These are phyloP conservation scores for Curvularia spicifera DNA, from an alignment of 2,329 filamentous ascomycete species.

Conservation along the genomic window DNA sequence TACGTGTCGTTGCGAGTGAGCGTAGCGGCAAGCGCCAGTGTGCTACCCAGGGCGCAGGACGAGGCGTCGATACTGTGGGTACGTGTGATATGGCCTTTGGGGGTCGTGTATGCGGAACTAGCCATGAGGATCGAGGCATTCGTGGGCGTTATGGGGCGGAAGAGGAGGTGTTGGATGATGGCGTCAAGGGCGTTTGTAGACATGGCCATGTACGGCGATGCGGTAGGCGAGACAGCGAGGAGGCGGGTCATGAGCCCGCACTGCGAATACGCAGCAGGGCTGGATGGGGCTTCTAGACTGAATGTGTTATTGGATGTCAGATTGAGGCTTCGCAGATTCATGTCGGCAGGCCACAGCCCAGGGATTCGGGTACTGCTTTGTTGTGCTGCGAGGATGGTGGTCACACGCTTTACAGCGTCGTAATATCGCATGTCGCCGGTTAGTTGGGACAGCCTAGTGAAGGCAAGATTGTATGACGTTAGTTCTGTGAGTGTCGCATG, in stretches of 20 bases:
- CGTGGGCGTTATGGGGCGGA: conserved; percentile 55
- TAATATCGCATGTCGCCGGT: conserved; percentile 54
- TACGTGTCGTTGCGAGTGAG: conserved; percentile 61
- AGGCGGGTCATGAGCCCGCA: background rate
- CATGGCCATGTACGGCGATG: conserved; percentile 9
- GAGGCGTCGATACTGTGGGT: background rate
- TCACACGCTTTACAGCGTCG: conserved; percentile 52
- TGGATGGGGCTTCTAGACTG: background rate
- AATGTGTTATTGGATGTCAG: conserved; percentile 40
- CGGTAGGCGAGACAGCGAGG: conserved; percentile 19
- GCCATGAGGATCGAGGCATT: conserved; percentile 53
- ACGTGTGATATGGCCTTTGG: conserved; percentile 56
- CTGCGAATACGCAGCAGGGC: background rate
- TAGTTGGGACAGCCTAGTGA: conserved; percentile 52
- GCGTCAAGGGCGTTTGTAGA: conserved; percentile 44
- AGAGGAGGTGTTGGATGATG: conserved; percentile 53
- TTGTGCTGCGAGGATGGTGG: conserved; percentile 46
- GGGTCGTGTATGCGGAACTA: conserved; percentile 28
- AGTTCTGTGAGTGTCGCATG: conserved; percentile 52
- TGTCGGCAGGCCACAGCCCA: conserved; percentile 52
- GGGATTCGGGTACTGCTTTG: conserved; percentile 51
- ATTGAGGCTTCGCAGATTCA: conserved; percentile 27
- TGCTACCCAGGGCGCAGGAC: conserved; percentile 70
- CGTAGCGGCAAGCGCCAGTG: conserved; percentile 68
- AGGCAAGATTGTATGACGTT: conserved; percentile 52